Conservation (phyloP, 1,284 basidiomycete species). For the Schizophyllum commune region DNA sequence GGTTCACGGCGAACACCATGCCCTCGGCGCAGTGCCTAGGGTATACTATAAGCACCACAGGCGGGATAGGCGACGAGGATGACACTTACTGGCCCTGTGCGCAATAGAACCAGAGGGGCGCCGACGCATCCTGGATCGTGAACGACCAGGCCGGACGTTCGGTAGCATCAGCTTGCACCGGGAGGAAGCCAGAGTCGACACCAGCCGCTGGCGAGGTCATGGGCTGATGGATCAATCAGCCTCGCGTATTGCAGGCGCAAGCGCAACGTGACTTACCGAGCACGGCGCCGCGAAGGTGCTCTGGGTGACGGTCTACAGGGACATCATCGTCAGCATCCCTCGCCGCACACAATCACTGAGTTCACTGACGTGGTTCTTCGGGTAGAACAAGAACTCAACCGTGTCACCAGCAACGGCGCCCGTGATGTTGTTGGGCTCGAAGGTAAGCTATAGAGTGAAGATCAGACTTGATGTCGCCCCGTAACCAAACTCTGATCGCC, state of each 20-base stretch:
- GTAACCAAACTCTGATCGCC: conserved; percentile 8
- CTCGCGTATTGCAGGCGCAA: neutral
- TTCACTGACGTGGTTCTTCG: conserved; percentile 10
- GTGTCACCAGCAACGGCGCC: conserved; percentile 6
- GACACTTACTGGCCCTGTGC: conserved; percentile 12
- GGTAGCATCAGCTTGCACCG: conserved; percentile 12
- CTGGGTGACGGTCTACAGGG: conserved; percentile 15
- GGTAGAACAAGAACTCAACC: conserved; percentile 12
- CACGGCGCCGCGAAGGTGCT: conserved; percentile 17
- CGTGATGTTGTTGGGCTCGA: conserved; percentile 11
- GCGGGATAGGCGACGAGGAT: neutral
- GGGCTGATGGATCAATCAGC: neutral
- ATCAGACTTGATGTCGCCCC: conserved; percentile 4
- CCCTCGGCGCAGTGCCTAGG: conserved; percentile 9
- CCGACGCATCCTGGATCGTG: conserved; percentile 14
- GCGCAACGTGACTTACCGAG: conserved; percentile 1
- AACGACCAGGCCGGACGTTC: conserved; percentile 16
- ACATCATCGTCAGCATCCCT: neutral
- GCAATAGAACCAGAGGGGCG: conserved; percentile 21
- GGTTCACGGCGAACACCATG: conserved; percentile 23
- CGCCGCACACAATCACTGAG: neutral
- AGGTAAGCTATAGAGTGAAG: conserved; percentile 6
- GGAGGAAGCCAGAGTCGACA: conserved; percentile 17
- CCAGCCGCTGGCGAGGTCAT: conserved; percentile 14
- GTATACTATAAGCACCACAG: neutral